Percentiles rank a stretch among this genome's conserved stretches.
Evolutionary conservation across 805 yeast genomes (phyloP).

Genomic region (Torulaspora maleeae): DNA sequence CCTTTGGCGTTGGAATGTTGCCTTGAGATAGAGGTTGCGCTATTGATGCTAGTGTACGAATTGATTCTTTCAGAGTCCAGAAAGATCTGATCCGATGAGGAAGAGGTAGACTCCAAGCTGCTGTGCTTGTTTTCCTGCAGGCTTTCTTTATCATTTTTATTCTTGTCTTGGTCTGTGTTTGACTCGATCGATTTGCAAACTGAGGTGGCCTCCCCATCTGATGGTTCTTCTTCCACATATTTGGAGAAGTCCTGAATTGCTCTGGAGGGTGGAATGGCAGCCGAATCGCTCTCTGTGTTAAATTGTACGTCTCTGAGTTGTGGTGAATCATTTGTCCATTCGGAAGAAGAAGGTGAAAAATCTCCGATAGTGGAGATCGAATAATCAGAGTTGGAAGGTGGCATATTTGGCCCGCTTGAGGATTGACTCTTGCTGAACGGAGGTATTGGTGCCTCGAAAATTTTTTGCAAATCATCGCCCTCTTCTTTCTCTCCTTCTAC

Average conservation of each 20-base stretch:
- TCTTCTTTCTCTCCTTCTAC: slow-evolving; percentile 10
- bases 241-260: slow-evolving; percentile 41
- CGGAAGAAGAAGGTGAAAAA: slow-evolving; percentile 45
- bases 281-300: slow-evolving; percentile 14
- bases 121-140: slow-evolving; percentile 8
- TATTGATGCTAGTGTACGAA: slow-evolving; percentile 30
- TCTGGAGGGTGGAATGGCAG: slow-evolving; percentile 39
- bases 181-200: neutral
- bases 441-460: slow-evolving; percentile 30
- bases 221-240: slow-evolving; percentile 26
- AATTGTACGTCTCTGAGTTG: slow-evolving; percentile 21
- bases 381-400: slow-evolving; percentile 32
- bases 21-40: slow-evolving; percentile 20
- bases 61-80: slow-evolving; percentile 26
- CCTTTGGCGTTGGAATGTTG: slow-evolving; percentile 6
- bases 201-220: neutral
- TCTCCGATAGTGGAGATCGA: slow-evolving; percentile 43
- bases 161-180: neutral
- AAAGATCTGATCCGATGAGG: slow-evolving; percentile 25
- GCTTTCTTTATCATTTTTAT: neutral
- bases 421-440: slow-evolving; percentile 22
- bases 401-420: slow-evolving; percentile 23
- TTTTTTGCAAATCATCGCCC: slow-evolving; percentile 24
- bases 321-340: slow-evolving; percentile 41
- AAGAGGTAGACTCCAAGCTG: slow-evolving; percentile 13